These are phyloP conservation scores for Ogataea pini DNA, from an alignment of 805 yeast species.

Conservation along the genomic window DNA sequence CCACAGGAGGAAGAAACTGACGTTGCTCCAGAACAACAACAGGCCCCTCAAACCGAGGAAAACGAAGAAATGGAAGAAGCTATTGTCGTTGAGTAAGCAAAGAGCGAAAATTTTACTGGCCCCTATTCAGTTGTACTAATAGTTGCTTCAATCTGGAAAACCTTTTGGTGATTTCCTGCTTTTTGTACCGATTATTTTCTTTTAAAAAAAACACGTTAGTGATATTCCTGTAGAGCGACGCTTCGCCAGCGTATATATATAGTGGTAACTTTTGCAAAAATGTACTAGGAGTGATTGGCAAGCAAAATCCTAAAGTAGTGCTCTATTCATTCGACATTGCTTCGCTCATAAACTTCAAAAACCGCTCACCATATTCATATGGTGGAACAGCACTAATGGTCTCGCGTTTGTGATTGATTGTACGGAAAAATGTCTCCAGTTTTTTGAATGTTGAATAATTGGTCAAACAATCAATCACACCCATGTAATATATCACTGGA, in stretches of 20 bases:
- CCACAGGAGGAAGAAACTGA: conserved; percentile 17
- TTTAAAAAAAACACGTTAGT: not conserved
- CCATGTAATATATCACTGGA: conserved; percentile 78
- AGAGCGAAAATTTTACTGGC: not conserved
- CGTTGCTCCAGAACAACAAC: conserved; percentile 3
- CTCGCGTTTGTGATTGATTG: conserved; percentile 64
- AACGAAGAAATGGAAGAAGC: conserved; percentile 20
- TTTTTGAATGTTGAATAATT: conserved; percentile 71
- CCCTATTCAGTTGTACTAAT: conserved; percentile 3
- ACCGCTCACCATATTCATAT: conserved; percentile 83
- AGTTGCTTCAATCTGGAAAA: conserved; percentile 2
- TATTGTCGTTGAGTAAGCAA: conserved; percentile 10
- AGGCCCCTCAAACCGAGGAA: conserved; percentile 1
- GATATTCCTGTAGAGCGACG: not conserved
- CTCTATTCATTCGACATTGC: conserved; percentile 19
- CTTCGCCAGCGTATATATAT: conserved; percentile 1
- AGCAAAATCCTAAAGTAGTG: too few relatives aligned
- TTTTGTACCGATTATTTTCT: not conserved
- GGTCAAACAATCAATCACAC: conserved; percentile 92
- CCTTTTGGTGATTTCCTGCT: not conserved
- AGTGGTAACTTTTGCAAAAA: not conserved
- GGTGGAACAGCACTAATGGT: conserved; percentile 91
- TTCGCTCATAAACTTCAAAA: conserved; percentile 61
- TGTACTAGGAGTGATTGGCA: too few relatives aligned
- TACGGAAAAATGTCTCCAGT: conserved; percentile 84